Evolutionary conservation across 2,329 filamentous ascomycete species (phyloP).

Genomic region (Didymella sp.): DNA sequence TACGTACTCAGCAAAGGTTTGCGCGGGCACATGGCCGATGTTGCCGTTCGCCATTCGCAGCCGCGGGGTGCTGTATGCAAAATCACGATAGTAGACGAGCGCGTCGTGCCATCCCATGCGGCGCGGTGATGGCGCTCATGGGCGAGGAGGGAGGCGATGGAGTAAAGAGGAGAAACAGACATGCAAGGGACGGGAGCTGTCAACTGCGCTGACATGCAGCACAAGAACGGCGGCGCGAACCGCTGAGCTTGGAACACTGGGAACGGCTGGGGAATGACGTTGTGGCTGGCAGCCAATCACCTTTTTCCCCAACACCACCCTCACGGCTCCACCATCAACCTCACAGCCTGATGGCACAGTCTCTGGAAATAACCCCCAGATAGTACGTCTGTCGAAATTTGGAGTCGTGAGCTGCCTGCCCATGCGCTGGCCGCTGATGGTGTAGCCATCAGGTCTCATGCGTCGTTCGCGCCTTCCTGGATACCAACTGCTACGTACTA

Average conservation of each 20-base stretch:
- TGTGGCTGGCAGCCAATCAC: constrained; percentile 1
- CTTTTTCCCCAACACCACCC: not conserved
- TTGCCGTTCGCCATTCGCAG: constrained; percentile 56
- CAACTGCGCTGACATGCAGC: constrained; percentile 1
- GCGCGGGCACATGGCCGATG: constrained; percentile 57
- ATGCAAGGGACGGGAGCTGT: constrained; percentile 7
- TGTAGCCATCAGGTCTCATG: not conserved
- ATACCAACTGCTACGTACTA: not conserved
- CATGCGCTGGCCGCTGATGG: too few relatives aligned
- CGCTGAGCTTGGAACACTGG: not conserved
- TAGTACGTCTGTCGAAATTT: too few relatives aligned
- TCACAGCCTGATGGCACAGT: too few relatives aligned
- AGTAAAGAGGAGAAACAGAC: not conserved
- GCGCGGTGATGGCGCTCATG: constrained; percentile 39
- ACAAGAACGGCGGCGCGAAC: constrained; percentile 4
- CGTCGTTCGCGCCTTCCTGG: not conserved
- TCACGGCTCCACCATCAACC: not conserved
- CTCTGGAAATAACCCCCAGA: too few relatives aligned
- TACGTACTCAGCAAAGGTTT: constrained; percentile 62
- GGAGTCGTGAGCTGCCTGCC: too few relatives aligned
- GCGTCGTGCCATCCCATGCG: constrained; percentile 48
- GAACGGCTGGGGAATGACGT: constrained; percentile 12
- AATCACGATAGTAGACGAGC: constrained; percentile 49
- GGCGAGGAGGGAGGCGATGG: constrained; percentile 1
- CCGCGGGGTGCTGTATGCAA: constrained; percentile 54